These are phyloP conservation scores for Monosporascus sp. DNA, from an alignment of 2,329 filamentous ascomycete species.

Conservation along the genomic window DNA sequence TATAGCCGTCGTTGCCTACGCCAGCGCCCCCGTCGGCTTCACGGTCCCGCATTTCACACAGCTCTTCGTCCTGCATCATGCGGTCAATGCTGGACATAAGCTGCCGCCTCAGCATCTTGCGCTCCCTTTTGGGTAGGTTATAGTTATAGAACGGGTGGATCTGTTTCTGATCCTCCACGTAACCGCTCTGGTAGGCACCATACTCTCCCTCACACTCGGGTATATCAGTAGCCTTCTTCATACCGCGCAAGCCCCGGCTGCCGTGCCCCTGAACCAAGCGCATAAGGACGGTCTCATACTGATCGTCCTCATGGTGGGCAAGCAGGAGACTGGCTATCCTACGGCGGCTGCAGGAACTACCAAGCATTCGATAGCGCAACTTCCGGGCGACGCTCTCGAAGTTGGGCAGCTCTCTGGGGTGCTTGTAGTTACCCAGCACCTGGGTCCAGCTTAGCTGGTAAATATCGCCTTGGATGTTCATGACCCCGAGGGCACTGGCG, in stretches of 20 bases:
- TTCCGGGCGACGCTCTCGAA: constrained; percentile 73
- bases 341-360: constrained; percentile 47
- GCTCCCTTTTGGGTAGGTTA: constrained; percentile 16
- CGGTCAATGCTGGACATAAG: constrained; percentile 18
- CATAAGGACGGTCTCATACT: constrained; percentile 84
- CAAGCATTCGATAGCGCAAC: constrained; percentile 68
- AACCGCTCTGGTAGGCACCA: constrained; percentile 63
- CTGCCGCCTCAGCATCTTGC: constrained; percentile 16
- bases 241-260: constrained; percentile 67
- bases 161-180: constrained; percentile 39
- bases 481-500: constrained; percentile 20
- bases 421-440: constrained; percentile 17
- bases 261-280: constrained; percentile 63
- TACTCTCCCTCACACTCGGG: constrained; percentile 77
- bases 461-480: constrained; percentile 29
- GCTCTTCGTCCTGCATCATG: constrained; percentile 12
- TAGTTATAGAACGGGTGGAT: constrained; percentile 33
- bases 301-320: constrained; percentile 86
- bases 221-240: constrained; percentile 60
- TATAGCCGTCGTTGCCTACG: constrained; percentile 10
- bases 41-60: not conserved
- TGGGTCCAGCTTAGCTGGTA: constrained; percentile 45
- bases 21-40: constrained; percentile 1
- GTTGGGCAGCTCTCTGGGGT: constrained; percentile 46
- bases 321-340: constrained; percentile 60